Base-by-base conservation (phyloP, 2,329 filamentous ascomycete species). In the Sarocladiaceae sp. region DNA sequence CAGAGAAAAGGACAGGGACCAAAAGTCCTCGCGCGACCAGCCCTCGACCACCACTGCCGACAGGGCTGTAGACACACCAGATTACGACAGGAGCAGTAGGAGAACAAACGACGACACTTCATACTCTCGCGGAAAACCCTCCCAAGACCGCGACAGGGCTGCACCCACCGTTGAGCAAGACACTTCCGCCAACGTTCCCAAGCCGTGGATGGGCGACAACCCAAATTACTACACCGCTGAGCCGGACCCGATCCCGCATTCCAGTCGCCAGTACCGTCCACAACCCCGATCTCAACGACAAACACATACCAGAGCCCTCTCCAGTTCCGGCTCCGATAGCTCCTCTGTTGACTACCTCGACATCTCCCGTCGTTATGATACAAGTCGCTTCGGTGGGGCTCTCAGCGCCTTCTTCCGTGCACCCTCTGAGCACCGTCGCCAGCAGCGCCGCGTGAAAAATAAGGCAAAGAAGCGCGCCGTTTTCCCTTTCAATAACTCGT, bases 371-470 rank as follows among this genome's bases (percentile, higher is more conserved):
- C 66, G 69, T 37, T 69, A 71, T 43, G 59, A 65, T 47, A 65
- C 63, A 32, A 68, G 67, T 6, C 65, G 70, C 45, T 64, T 68
- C 32, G 70, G 74, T 48, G 76, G 80, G 31, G 70, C 79, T 44
- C 65, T 88, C 33, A 65, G 66, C 45, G 72, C 78, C 13, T 85
- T 87, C 56, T 85, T 84, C 58, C 76, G 69, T 4, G 69, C 78
- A 5, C 74, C 76, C 12, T 79, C 76, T 7, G 78, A 81, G 52
- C 74, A 72, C 26, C 66, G 64, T 20, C 61, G 63, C n/a, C 62
- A 61, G 19, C 56, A 54, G 4, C 60, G 61, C 32, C 65, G 64
- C 51, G 63, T 61, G 45, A 63, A 61, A 16, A 64, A 69, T 51
- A 70, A 69, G 45, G 70, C 69, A 45, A 70, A 68, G 51, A 69